Base-by-base conservation (phyloP, 1,284 basidiomycete species). In the Ustilago nuda region DNA sequence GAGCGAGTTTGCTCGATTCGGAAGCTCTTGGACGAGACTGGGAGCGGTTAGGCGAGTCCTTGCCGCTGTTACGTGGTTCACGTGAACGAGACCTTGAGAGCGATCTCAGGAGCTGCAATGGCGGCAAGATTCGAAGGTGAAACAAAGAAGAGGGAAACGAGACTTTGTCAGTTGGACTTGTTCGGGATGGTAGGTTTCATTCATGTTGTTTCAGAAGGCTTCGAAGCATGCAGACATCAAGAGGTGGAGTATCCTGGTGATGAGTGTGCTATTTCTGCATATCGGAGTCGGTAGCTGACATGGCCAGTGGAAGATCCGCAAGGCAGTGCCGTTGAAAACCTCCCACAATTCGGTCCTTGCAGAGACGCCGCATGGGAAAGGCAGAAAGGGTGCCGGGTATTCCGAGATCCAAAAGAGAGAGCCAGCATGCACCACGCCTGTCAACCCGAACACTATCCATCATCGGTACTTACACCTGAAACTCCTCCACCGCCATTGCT, bases 21-120 rank as follows among this genome's bases (percentile, higher is more conserved):
- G 66, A 70, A 11, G 75, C 75, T 8, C 75, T 54, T 9, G 69
- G 59, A 8, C 75, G 62, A 11, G 70, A 76, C 45, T 66, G 63
- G 37, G 72, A 68, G 9, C 72, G 46, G 61, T 69, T 69, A 37
- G 72, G 79, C 36, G 69, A 69, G 15, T 71, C 69, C 43, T 76
- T 78, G 50, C 72, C 73, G 60, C 36, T 64, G 58, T 39, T 51
- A 13, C 79, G 69, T 12, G 82, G 73, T 32, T 84, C 83, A 32
- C 83, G 79, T 32, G 82, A 83, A 32, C 83, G 82, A 8, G 83
- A 84, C 23, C 82, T 74, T 17, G 81, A 84, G 12, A 81, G 60
- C 32, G 77, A 79, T 13, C 78, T 67, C 45, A 83, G 70, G 54
- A 78, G 63, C 75, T 77, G 41, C 45, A 33, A 33, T 3, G 41